Evolutionary conservation across 192 early-diverging fungal species (phyloP).

Genomic region (Chytriomyces hyalinus): DNA sequence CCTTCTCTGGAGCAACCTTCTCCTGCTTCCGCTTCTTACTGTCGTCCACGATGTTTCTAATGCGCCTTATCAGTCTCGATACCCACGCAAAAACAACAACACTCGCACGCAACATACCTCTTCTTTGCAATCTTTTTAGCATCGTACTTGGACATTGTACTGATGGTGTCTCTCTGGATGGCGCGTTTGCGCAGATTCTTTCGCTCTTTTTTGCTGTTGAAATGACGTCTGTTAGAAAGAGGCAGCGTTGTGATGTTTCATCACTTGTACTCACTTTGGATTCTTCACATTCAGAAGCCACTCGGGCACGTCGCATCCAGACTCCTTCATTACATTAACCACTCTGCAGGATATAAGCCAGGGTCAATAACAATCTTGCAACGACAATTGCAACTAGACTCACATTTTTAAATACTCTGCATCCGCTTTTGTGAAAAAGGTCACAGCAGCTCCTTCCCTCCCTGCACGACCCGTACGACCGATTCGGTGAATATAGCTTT

Average conservation of each 20-base stretch:
- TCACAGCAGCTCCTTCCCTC: constrained; percentile 83
- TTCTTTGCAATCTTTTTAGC: constrained; percentile 71
- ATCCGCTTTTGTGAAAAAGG: constrained; percentile 93
- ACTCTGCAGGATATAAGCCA: constrained; percentile 55
- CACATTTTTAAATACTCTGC: constrained; percentile 82
- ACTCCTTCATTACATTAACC: constrained; percentile 96
- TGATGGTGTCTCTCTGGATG: constrained; percentile 76
- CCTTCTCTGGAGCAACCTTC: not conserved
- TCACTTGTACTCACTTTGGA: constrained; percentile 52
- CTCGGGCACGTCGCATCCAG: constrained; percentile 94
- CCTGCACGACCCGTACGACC: constrained; percentile 99
- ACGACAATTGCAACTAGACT: not conserved
- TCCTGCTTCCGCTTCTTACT: not conserved
- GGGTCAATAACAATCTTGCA: not conserved
- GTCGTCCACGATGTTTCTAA: not conserved
- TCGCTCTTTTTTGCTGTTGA: constrained; percentile 42
- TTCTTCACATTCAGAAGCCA: constrained; percentile 96
- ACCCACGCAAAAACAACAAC: not conserved
- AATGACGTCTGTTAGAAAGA: not conserved
- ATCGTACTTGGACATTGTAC: constrained; percentile 79
- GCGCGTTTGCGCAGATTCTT: constrained; percentile 69
- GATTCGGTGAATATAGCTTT: constrained; percentile 95
- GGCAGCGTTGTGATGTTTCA: not conserved
- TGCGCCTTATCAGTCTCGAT: constrained; percentile 35
- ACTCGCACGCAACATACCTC: constrained; percentile 49